phyloP scores from a whole-genome alignment of 2,329 filamentous ascomycete species.

The Ustulina deusta region DNA sequence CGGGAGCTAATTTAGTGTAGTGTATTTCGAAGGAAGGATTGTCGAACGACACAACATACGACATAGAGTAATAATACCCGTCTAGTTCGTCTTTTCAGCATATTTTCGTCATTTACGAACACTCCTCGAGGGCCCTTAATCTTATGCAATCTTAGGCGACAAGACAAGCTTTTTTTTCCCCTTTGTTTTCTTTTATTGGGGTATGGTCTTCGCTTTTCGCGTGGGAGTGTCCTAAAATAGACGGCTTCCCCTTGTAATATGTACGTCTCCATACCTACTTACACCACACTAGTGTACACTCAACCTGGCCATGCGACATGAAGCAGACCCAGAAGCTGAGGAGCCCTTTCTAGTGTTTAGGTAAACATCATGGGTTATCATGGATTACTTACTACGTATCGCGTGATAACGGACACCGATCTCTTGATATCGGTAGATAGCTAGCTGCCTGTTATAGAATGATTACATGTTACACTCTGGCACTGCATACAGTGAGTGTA shows the following conservation, averaged over 20 bases:
- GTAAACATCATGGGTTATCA: background rate
- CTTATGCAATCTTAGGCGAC: conserved; percentile 24
- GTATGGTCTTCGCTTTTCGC: too few relatives aligned
- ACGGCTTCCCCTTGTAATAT: background rate
- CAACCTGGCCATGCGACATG: background rate
- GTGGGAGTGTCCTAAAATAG: conserved; percentile 30
- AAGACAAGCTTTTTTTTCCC: background rate
- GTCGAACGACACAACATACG: conserved; percentile 40
- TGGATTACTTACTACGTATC: conserved; percentile 17
- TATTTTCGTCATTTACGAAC: conserved; percentile 14
- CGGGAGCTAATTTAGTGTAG: background rate
- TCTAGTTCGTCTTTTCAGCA: conserved; percentile 17
- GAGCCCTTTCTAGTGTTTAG: background rate
- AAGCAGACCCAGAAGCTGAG: conserved; percentile 4
- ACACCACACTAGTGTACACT: too few relatives aligned
- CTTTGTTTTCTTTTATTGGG: conserved; percentile 1
- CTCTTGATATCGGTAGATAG: conserved; percentile 10
- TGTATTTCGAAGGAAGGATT: conserved; percentile 6
- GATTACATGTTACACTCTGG: conserved; percentile 24
- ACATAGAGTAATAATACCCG: conserved; percentile 30
- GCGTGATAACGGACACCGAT: background rate
- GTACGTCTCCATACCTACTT: background rate
- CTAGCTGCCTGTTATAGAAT: conserved; percentile 29
- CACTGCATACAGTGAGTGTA: background rate
- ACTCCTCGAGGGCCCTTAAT: conserved; percentile 8